Evolutionary conservation across 1,139 yeast species (phyloP).

Genomic region (Kluyveromyces marxianus): DNA sequence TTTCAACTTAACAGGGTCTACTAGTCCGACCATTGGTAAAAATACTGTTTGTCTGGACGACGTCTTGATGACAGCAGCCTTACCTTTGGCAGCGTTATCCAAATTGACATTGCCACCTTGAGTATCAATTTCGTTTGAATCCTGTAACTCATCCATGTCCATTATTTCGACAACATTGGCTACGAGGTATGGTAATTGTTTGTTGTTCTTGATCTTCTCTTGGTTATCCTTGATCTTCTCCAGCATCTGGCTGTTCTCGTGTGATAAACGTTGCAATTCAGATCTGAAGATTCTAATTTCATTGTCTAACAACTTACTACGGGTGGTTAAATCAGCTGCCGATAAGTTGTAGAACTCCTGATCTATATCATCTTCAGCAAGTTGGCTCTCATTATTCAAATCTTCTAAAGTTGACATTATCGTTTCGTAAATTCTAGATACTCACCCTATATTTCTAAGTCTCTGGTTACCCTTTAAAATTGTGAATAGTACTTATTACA

Average conservation of each 20-base stretch:
- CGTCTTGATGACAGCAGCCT: slow-evolving; percentile 95
- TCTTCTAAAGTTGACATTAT: slow-evolving; percentile 66
- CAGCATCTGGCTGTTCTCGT: slow-evolving; percentile 86
- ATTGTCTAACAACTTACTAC: slow-evolving; percentile 84
- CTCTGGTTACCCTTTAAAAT: background rate
- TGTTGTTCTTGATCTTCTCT: slow-evolving; percentile 92
- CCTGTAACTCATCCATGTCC: slow-evolving; percentile 83
- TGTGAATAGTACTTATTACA: no score
- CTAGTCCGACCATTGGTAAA: slow-evolving; percentile 90
- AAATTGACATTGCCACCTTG: slow-evolving; percentile 95
- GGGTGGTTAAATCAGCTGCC: slow-evolving; percentile 75
- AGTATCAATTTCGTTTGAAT: slow-evolving; percentile 50
- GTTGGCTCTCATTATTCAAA: slow-evolving; percentile 42
- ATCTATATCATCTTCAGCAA: slow-evolving; percentile 53
- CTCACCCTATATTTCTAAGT: background rate
- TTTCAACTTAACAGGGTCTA: slow-evolving; percentile 77
- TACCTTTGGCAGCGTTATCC: slow-evolving; percentile 89
- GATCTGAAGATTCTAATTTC: slow-evolving; percentile 95
- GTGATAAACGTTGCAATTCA: slow-evolving; percentile 82
- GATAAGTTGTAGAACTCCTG: slow-evolving; percentile 73
- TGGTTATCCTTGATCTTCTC: slow-evolving; percentile 94
- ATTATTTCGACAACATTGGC: slow-evolving; percentile 96
- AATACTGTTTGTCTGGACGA: slow-evolving; percentile 97
- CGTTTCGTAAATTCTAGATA: background rate
- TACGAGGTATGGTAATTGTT: slow-evolving; percentile 90